A percentile compares a stretch with the other conserved stretches of the same genome.
Conservation (phyloP, 1,284 basidiomycete genomes). For the Cryptococcus sp. region DNA sequence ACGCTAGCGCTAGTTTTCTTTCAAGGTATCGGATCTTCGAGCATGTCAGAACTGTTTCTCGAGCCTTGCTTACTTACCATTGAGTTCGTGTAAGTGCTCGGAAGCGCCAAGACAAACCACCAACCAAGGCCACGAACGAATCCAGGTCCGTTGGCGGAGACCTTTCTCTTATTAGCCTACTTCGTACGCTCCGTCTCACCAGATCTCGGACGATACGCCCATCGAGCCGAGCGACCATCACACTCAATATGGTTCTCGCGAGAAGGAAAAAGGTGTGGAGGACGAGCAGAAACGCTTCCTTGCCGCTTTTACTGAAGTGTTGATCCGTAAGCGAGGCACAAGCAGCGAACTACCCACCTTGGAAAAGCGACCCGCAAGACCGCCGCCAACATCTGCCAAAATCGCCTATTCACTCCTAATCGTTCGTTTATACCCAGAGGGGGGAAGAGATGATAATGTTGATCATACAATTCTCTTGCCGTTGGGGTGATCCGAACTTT, state of each 20-base stretch:
- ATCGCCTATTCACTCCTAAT: slow-evolving; percentile 74
- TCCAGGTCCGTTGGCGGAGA: slow-evolving; percentile 80
- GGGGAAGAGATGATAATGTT: slow-evolving; percentile 38
- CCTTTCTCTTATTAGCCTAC: slow-evolving; percentile 43
- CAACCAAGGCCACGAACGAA: slow-evolving; percentile 80
- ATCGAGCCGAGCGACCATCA: slow-evolving; percentile 85
- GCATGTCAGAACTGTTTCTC: not conserved
- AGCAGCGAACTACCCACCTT: slow-evolving; percentile 29
- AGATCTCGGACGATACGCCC: slow-evolving; percentile 87
- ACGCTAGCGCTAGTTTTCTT: slow-evolving; percentile 79
- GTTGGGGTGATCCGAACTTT: slow-evolving; percentile 59
- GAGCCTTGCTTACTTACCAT: slow-evolving; percentile 62
- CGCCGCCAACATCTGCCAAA: slow-evolving; percentile 74
- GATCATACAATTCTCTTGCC: slow-evolving; percentile 29
- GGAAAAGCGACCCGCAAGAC: slow-evolving; percentile 76
- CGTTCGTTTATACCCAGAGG: slow-evolving; percentile 55
- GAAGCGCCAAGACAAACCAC: slow-evolving; percentile 89
- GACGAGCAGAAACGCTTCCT: slow-evolving; percentile 74
- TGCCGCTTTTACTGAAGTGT: slow-evolving; percentile 63
- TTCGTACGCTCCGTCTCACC: slow-evolving; percentile 51
- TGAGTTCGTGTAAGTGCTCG: slow-evolving; percentile 93
- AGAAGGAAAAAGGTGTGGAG: slow-evolving; percentile 87
- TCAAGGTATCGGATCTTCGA: slow-evolving; percentile 82
- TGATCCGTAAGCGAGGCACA: not conserved
- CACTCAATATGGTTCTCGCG: slow-evolving; percentile 78